A percentile compares a stretch with the other conserved stretches of the same genome.
Conservation (phyloP, 1,284 basidiomycete genomes). For the Cystobasidium sp. region DNA sequence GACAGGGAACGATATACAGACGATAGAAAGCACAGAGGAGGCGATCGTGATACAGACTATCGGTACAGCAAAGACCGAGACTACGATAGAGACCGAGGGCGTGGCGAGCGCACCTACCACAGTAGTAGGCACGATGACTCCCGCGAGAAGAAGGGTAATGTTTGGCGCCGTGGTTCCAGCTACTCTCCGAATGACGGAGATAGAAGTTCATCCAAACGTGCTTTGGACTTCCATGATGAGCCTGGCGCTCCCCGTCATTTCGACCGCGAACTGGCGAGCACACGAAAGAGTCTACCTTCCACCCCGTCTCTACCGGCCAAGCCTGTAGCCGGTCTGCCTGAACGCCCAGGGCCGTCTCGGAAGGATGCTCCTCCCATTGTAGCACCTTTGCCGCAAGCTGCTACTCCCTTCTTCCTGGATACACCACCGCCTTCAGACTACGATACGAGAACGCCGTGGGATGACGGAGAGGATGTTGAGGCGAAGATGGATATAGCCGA, state of each 20-base stretch:
- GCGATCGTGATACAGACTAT: neutral
- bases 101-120: neutral
- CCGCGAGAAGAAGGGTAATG: conserved; percentile 10
- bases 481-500: neutral
- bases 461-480: neutral
- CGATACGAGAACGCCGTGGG: neutral
- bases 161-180: conserved; percentile 24
- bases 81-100: neutral
- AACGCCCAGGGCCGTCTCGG: neutral
- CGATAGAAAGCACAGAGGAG: too few relatives aligned
- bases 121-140: neutral
- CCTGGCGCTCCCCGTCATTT: conserved; percentile 36
- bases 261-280: conserved; percentile 14
- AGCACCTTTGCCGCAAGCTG: conserved; percentile 9
- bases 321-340: neutral
- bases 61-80: conserved; percentile 8
- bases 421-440: neutral
- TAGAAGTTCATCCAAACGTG: neutral
- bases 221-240: conserved; percentile 33
- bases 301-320: conserved; percentile 21
- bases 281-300: conserved; percentile 8
- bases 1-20: too few relatives aligned
- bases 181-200: conserved; percentile 8
- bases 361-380: neutral
- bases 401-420: conserved; percentile 36